Evolutionary conservation across 2,329 filamentous ascomycete species (phyloP), one percentile per base, ranked within the genome.

Genomic region (Beauveria varroae): DNA sequence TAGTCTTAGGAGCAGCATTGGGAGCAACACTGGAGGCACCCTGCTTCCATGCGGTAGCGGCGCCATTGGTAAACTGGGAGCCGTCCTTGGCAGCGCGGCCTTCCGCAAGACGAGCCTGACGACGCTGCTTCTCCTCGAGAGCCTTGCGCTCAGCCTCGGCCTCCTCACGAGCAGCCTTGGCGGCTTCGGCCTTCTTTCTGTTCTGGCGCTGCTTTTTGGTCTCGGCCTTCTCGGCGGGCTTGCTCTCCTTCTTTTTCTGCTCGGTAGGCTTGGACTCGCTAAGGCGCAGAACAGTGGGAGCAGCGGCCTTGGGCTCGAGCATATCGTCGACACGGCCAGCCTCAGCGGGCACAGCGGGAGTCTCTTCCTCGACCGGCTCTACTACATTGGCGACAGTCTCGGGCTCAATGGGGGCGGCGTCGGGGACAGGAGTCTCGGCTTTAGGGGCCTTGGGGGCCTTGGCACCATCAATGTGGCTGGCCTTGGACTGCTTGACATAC

Each of bases 151-250:
- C 82, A 70, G 86, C 84, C 77, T 97, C 93, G 1, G 88, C 85
- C 68, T 90, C 88, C 71, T 93, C 88, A 34, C 89, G 86, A 62
- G 84, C 81, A 34, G 81, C 79, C 80, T 91, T 95, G 69, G 86
- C 86, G 62, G 86, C 88, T 76, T 96, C 92, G 43, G 84, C 86
- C 85, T 96, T 97, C 79, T 89, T 86, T 67, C 88, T 85, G 78
- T 96, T 95, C 79, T 97, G 93, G 63, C 92, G 87, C 79, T 96
- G 91, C 81, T 97, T 97, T 88, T 97, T 97, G 22, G 88, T 89
- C 80, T 96, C 90, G 20, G 82, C 83, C 54, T 83, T 81, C 73
- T 90, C 86, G 65, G 84, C 80, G 46, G 81, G 78, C 77, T 87
- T 85, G 66, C 80, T 76, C 68, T 83, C 79, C 76, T 86, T 86